Conservation (phyloP, 306 rosid species). For the Dryas drummondii region DNA sequence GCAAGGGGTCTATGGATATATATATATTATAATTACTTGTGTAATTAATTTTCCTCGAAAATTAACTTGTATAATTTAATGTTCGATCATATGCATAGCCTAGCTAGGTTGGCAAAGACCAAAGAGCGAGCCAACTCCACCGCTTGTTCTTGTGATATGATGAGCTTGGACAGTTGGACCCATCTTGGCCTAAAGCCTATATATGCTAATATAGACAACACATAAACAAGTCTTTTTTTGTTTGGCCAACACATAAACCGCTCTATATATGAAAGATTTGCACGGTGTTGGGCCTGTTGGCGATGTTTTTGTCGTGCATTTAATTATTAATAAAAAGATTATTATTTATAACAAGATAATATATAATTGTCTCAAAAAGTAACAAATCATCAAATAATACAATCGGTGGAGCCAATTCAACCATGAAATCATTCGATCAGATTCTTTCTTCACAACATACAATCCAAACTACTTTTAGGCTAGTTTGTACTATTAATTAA, state of each 20-base stretch:
- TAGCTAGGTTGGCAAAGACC: too few species aligned
- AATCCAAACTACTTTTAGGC: too few species aligned
- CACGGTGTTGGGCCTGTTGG: neutral
- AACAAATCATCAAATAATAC: slow-evolving; percentile 7
- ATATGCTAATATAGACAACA: neutral
- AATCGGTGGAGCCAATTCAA: neutral
- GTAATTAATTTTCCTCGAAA: too few species aligned
- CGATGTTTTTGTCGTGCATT: neutral
- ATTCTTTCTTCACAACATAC: too few species aligned
- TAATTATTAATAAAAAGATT: neutral
- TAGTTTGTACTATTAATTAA: too few species aligned
- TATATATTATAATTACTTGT: too few species aligned
- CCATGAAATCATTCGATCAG: too few species aligned
- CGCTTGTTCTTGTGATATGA: slow-evolving; percentile 15
- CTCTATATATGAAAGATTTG: neutral
- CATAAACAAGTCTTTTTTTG: too few species aligned
- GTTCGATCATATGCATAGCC: too few species aligned
- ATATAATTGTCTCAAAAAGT: neutral
- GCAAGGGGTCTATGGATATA: neutral
- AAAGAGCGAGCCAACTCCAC: neutral
- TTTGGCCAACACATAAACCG: too few species aligned
- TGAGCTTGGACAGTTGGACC: slow-evolving; percentile 11
- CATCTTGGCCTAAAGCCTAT: slow-evolving; percentile 15
- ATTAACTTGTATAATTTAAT: too few species aligned
- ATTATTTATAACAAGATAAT: neutral